Conservation (phyloP, 225 moss, liverwort and hornwort genomes). For the Bryum argenteum region DNA sequence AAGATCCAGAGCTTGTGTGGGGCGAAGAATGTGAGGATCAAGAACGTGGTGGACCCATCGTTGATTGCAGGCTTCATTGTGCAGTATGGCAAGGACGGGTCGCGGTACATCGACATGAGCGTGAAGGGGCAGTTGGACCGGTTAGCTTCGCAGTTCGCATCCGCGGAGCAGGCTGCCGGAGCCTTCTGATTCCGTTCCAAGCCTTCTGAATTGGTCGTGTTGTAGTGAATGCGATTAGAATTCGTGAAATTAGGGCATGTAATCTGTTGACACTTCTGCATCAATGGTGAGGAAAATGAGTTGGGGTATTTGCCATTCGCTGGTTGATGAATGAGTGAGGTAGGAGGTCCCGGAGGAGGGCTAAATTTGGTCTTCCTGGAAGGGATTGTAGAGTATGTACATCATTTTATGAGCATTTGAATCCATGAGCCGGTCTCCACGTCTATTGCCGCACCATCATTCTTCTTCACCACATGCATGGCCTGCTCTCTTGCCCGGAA, state of each 20-base stretch:
- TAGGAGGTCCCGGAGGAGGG: conserved; percentile 20
- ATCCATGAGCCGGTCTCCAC: conserved; percentile 35
- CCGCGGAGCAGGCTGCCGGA: conserved; percentile 75
- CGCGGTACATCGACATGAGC: conserved; percentile 86
- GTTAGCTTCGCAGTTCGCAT: conserved; percentile 69
- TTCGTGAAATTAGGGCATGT: conserved; percentile 26
- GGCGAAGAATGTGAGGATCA: conserved; percentile 87
- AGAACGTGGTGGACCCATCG: conserved; percentile 77
- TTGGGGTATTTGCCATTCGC: background rate
- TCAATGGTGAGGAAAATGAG: background rate
- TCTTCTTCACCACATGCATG: background rate
- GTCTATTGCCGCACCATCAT: conserved; percentile 26
- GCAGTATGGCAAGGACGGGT: conserved; percentile 89
- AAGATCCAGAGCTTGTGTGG: conserved; percentile 84
- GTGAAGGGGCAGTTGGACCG: conserved; percentile 90
- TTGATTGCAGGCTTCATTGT: conserved; percentile 87
- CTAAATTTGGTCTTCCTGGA: conserved; percentile 9
- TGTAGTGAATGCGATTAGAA: background rate
- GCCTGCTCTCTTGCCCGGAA: no score
- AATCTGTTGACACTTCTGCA: conserved; percentile 53
- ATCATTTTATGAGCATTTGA: conserved; percentile 37
- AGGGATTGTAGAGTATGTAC: conserved; percentile 57
- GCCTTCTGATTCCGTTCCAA: conserved; percentile 33
- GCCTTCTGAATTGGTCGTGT: background rate
- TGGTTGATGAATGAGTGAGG: conserved; percentile 28